A percentile compares a stretch with the other conserved stretches of the same genome.
Evolutionary conservation across 75 land plant species (phyloP).

Genomic region (Adiantum capillusveneris): DNA sequence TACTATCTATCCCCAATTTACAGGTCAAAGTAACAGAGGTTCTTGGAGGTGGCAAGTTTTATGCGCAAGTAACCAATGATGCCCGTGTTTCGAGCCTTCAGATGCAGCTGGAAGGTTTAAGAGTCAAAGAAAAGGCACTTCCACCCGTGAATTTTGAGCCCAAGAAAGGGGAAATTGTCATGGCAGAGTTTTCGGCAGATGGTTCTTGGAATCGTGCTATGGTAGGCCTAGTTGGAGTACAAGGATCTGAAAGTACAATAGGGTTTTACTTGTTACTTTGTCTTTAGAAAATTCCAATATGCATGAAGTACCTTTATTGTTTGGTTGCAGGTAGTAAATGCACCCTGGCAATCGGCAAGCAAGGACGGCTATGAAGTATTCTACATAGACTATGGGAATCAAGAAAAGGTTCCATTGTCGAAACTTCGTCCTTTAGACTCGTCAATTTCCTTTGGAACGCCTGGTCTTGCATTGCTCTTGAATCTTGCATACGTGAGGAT

Average conservation of each 20-base stretch:
- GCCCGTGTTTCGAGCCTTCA: slow-evolving; percentile 60
- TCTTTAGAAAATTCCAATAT: not conserved
- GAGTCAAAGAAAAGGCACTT: slow-evolving; percentile 60
- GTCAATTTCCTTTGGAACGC: slow-evolving; percentile 48
- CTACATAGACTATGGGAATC: slow-evolving; percentile 95
- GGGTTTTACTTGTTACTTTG: no score
- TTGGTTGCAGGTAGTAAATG: slow-evolving; percentile 65
- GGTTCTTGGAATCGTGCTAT: slow-evolving; percentile 92
- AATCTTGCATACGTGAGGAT: slow-evolving; percentile 80
- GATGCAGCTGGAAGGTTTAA: slow-evolving; percentile 64
- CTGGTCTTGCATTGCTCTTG: slow-evolving; percentile 83
- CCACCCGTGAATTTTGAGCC: slow-evolving; percentile 70
- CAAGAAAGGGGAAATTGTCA: slow-evolving; percentile 78
- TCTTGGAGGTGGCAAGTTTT: slow-evolving; percentile 84
- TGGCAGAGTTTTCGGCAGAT: slow-evolving; percentile 79
- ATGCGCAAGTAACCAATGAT: slow-evolving; percentile 71
- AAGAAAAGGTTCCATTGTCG: slow-evolving; percentile 65
- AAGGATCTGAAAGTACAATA: no score
- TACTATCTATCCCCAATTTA: slow-evolving; percentile 3
- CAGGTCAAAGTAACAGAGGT: slow-evolving; percentile 89
- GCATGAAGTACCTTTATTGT: not conserved
- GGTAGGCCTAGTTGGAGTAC: slow-evolving; percentile 35
- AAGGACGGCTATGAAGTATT: slow-evolving; percentile 83
- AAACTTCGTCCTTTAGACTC: slow-evolving; percentile 72
- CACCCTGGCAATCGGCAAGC: slow-evolving; percentile 53